These are phyloP conservation scores for Coffea canephora DNA, from an alignment of 257 asterid genomes.

Conservation along the genomic window DNA sequence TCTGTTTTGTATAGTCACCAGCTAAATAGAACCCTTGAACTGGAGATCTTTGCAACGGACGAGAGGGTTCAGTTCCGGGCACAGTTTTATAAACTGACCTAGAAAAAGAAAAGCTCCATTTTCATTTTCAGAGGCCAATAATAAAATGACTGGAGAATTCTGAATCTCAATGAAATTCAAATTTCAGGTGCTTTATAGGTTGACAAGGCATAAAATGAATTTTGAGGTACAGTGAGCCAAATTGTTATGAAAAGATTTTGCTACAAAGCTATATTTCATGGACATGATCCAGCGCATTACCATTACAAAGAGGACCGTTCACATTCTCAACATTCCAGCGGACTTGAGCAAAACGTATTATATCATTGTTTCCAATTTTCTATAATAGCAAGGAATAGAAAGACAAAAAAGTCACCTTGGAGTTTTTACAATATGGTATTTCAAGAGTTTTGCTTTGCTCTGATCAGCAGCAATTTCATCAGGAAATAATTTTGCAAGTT, in stretches of 20 bases:
- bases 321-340: too few relatives aligned
- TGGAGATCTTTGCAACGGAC: slow-evolving; percentile 91
- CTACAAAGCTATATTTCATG: background rate
- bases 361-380: background rate
- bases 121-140: background rate
- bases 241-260: background rate
- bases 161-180: background rate
- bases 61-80: slow-evolving; percentile 90
- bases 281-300: background rate
- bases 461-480: slow-evolving; percentile 89
- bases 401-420: slow-evolving; percentile 57
- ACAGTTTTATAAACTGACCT: slow-evolving; percentile 95
- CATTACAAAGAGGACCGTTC: background rate
- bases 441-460: slow-evolving; percentile 94
- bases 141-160: background rate
- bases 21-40: slow-evolving; percentile 87
- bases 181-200: background rate
- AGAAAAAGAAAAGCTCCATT: slow-evolving; percentile 4
- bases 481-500: slow-evolving; percentile 88
- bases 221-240: background rate
- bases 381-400: background rate
- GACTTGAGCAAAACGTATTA: background rate
- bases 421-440: slow-evolving; percentile 87
- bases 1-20: slow-evolving; percentile 97
- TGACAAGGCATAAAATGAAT: background rate